A percentile compares a stretch with the other conserved stretches of the same genome.
These are phyloP conservation scores for Tylopilus sp. DNA, from an alignment of 768 basidiomycete genomes.

Conservation along the genomic window DNA sequence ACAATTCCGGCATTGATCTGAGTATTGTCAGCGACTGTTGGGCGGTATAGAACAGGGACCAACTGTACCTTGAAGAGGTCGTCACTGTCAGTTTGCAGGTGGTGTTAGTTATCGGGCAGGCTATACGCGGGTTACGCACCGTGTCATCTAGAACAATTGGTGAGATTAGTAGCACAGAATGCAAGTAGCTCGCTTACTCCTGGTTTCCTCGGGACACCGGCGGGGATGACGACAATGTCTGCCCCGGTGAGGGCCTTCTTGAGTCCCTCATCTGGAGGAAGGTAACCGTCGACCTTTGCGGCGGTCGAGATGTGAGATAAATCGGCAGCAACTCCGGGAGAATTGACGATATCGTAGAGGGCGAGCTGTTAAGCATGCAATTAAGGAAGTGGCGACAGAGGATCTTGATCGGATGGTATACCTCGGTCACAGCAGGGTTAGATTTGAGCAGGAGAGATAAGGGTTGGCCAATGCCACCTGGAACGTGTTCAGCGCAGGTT, in stretches of 20 bases:
- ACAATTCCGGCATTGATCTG: constrained; percentile 99
- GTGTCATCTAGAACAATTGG: constrained; percentile 42
- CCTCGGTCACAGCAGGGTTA: constrained; percentile 79
- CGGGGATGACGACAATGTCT: constrained; percentile 91
- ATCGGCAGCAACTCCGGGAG: constrained; percentile 96
- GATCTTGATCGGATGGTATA: constrained; percentile 25
- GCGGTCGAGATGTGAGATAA: constrained; percentile 90
- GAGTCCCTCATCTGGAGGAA: constrained; percentile 76
- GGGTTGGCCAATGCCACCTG: constrained; percentile 97
- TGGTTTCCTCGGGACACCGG: constrained; percentile 94
- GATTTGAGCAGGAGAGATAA: constrained; percentile 88
- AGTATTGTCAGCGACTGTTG: neutral
- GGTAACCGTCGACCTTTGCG: constrained; percentile 78
- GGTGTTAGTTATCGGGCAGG: constrained; percentile 8
- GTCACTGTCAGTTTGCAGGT: constrained; percentile 53
- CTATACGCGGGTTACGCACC: constrained; percentile 31
- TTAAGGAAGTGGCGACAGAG: neutral
- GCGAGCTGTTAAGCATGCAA: constrained; percentile 50
- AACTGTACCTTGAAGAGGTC: constrained; percentile 86
- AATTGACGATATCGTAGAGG: constrained; percentile 95
- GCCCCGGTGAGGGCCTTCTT: constrained; percentile 82
- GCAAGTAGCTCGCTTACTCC: constrained; percentile 52
- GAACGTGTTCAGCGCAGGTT: constrained; percentile 1
- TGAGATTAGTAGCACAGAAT: neutral
- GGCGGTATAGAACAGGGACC: neutral